Evolutionary conservation across 257 asterid genomes (phyloP).

Genomic region (Rubia yunnanensis): DNA sequence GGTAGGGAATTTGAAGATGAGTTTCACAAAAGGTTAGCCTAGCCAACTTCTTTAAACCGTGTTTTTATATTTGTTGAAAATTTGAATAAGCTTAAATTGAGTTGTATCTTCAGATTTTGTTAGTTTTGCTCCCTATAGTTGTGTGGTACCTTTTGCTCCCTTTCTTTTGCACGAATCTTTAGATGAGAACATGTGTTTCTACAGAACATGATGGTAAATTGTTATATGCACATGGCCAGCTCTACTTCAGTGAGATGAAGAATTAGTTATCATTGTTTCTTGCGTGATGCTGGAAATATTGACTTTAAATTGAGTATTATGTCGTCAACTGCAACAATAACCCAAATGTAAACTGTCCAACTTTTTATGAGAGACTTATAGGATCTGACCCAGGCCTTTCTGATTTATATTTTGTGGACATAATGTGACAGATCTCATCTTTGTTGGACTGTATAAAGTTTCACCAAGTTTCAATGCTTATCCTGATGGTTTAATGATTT

Average conservation of each 20-base stretch:
- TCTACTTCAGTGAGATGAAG: neutral
- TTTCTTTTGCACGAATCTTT: neutral
- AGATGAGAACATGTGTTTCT: neutral
- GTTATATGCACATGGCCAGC: neutral
- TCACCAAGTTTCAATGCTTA: neutral
- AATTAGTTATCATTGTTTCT: neutral
- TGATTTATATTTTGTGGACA: neutral
- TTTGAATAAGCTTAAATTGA: neutral
- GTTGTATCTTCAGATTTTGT: neutral
- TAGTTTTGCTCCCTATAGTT: neutral
- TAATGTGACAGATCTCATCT: neutral
- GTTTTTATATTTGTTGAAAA: neutral
- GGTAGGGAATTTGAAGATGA: constrained; percentile 99
- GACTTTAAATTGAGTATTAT: neutral
- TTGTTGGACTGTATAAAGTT: neutral
- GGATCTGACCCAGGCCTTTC: neutral
- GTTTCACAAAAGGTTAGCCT: constrained; percentile 81
- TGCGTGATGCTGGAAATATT: neutral
- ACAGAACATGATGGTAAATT: neutral
- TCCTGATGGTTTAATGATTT: neutral
- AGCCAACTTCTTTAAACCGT: constrained; percentile 5
- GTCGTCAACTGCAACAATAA: neutral
- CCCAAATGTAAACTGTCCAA: neutral
- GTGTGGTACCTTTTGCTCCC: neutral
- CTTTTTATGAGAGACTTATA: neutral